A percentile compares a stretch with the other conserved stretches of the same genome.
These are phyloP conservation scores for Solanum piurae DNA, from an alignment of 257 asterid species.

Conservation along the genomic window DNA sequence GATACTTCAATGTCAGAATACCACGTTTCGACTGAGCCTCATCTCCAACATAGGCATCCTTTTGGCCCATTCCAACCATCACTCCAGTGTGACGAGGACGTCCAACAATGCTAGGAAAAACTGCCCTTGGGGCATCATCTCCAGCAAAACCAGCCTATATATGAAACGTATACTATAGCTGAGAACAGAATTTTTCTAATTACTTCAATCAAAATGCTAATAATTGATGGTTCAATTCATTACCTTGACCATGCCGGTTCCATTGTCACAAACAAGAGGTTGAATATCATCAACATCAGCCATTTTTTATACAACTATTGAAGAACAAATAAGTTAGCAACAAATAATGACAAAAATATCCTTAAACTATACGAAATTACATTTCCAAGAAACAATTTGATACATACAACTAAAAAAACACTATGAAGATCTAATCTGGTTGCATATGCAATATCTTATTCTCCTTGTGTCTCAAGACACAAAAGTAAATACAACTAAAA, in stretches of 20 bases:
- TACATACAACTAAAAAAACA: not conserved
- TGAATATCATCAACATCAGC: conserved; percentile 3
- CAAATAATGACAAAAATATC: not conserved
- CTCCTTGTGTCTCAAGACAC: not conserved
- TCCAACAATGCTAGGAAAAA: not conserved
- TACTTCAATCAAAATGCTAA: not conserved
- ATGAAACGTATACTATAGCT: not conserved
- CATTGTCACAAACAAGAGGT: conserved; percentile 3
- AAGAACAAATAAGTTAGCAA: not conserved
- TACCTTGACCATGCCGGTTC: conserved; percentile 3
- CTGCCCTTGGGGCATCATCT: not conserved
- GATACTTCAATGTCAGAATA: not conserved
- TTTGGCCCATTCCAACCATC: conserved; percentile 1
- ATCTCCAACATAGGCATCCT: conserved; percentile 2
- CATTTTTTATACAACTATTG: not conserved
- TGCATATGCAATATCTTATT: not conserved
- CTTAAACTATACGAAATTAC: not conserved
- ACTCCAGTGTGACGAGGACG: conserved; percentile 4
- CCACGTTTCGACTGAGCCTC: conserved; percentile 1
- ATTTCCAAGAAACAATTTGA: not conserved
- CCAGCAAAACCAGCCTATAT: conserved; percentile 1
- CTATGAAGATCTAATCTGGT: not conserved
- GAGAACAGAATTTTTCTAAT: not conserved
- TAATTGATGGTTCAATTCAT: not conserved
- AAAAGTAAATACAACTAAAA: not conserved